These are phyloP conservation scores for Cladosporium cucumerinum DNA, from an alignment of 2,329 filamentous ascomycete species.

Conservation along the genomic window DNA sequence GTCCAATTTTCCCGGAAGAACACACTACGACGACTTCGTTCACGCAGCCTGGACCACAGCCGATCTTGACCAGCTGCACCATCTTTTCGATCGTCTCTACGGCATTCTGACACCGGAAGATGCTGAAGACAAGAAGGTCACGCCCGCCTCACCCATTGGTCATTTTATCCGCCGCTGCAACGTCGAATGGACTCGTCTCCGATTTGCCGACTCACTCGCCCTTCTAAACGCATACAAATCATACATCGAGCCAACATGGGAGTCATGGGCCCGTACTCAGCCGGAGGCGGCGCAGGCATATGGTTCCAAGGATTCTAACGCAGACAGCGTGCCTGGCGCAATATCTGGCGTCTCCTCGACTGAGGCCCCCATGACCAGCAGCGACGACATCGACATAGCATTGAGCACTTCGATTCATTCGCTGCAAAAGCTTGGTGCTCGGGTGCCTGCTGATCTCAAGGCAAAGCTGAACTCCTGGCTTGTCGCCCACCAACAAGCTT, in stretches of 20 bases:
- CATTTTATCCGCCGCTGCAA: constrained; percentile 72
- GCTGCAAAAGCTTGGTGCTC: constrained; percentile 76
- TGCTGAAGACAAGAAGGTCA: constrained; percentile 50
- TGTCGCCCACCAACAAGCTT: constrained; percentile 23
- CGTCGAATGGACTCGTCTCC: constrained; percentile 75
- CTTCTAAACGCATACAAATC: constrained; percentile 80
- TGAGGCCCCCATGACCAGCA: constrained; percentile 19
- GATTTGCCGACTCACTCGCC: constrained; percentile 72
- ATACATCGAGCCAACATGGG: constrained; percentile 47
- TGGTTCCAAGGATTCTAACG: neutral
- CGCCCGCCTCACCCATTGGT: constrained; percentile 72
- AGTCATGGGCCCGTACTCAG: constrained; percentile 9
- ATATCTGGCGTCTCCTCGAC: constrained; percentile 28
- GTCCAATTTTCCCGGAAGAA: constrained; percentile 63
- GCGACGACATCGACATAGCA: constrained; percentile 42
- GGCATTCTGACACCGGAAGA: constrained; percentile 35
- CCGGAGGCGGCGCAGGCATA: constrained; percentile 21
- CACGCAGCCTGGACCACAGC: constrained; percentile 78
- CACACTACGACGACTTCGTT: constrained; percentile 85
- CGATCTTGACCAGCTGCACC: constrained; percentile 74
- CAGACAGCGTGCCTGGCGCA: constrained; percentile 19
- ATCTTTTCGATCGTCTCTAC: constrained; percentile 57
- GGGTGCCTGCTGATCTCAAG: constrained; percentile 72
- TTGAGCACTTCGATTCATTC: constrained; percentile 85
- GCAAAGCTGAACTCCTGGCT: constrained; percentile 57